phyloP scores from a whole-genome alignment of 2,329 filamentous ascomycete species.

The Phialophora verrucosa region DNA sequence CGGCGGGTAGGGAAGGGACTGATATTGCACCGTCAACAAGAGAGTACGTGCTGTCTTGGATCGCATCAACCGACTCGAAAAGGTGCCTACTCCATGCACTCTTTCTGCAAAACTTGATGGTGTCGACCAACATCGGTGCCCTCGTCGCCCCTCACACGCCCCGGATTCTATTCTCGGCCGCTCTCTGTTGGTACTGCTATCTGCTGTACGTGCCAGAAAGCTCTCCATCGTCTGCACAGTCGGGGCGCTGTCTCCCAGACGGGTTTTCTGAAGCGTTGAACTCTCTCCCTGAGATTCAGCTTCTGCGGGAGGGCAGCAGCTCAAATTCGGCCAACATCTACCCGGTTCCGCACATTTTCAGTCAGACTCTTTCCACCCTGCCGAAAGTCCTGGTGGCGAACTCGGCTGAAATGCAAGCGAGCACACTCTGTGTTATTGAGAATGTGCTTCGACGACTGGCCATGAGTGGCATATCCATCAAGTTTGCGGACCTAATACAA shows the following conservation, averaged over 20 bases:
- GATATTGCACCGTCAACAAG: conserved; percentile 7
- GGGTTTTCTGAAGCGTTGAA: conserved; percentile 6
- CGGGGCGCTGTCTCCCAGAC: not conserved
- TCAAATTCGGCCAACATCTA: conserved; percentile 6
- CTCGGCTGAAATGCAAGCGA: conserved; percentile 27
- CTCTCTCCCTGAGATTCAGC: conserved; percentile 17
- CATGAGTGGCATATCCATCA: conserved; percentile 23
- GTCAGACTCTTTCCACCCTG: conserved; percentile 18
- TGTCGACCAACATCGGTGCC: conserved; percentile 10
- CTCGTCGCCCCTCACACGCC: conserved; percentile 24
- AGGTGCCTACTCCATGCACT: conserved; percentile 25
- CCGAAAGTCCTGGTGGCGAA: conserved; percentile 20
- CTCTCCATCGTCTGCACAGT: not conserved
- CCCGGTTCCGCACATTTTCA: conserved; percentile 9
- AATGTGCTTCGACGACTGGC: conserved; percentile 22
- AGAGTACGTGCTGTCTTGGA: conserved; percentile 23
- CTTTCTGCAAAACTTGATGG: conserved; percentile 23
- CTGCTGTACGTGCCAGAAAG: conserved; percentile 25
- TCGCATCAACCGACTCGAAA: conserved; percentile 21
- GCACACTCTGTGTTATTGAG: conserved; percentile 27
- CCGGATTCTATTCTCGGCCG: conserved; percentile 26
- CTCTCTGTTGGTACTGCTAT: conserved; percentile 28
- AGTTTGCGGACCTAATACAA: conserved; percentile 30
- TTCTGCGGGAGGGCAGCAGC: conserved; percentile 12
- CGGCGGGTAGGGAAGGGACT: conserved; percentile 21